Base-by-base conservation (phyloP, 345 rosid species). In the Gossypium australe region DNA sequence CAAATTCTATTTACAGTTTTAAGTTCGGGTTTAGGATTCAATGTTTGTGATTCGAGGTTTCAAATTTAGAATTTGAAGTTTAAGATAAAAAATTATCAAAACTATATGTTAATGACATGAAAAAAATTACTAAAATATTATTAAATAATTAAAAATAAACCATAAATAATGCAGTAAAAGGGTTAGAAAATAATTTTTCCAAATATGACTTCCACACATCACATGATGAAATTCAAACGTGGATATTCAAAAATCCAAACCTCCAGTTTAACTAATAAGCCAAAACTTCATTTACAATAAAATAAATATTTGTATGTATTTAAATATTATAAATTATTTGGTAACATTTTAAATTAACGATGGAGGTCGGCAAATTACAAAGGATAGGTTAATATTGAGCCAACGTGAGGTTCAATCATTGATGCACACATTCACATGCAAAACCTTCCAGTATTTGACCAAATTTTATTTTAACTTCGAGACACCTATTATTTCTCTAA, bases 11-110 rank as follows among this genome's bases (percentile, higher is more conserved):
- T 34, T 0, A 5, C 5, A 0, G 0, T 34, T 34, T 1, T 4
- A 4, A 0, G 1, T 34, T 34, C 4, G 1, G 1, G 38, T 34
- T 34, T 4, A 1, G 0, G 41, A 1, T 34, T 34, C 0, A 34
- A 34, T 34, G 0, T 29, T 29, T 29, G 5, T 1, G 5, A 29
- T 29, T 29, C 0, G 0, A 29, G 0, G 0, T 29, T 29, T 29
- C 0, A 0, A 3, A 29, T 29, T 29, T 29, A 29, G 0, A 0
- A 29, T 3, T 3, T 29, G 1, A 0, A 0, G 0, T 29, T 3
- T 29, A 29, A 0, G 34, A 29, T 29, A 29, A 34, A 34, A 4
- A 0, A 4, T 4, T 34, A 34, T 4, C 38, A 34, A 34, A 34
- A 34, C 0, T 34, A 0, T 34, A 5, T 34, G 0, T 34, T 5